Percentiles rank a stretch among this genome's conserved stretches.
Evolutionary conservation across 2,329 filamentous ascomycete genomes (phyloP).

Genomic region (Monosporascus sp.): DNA sequence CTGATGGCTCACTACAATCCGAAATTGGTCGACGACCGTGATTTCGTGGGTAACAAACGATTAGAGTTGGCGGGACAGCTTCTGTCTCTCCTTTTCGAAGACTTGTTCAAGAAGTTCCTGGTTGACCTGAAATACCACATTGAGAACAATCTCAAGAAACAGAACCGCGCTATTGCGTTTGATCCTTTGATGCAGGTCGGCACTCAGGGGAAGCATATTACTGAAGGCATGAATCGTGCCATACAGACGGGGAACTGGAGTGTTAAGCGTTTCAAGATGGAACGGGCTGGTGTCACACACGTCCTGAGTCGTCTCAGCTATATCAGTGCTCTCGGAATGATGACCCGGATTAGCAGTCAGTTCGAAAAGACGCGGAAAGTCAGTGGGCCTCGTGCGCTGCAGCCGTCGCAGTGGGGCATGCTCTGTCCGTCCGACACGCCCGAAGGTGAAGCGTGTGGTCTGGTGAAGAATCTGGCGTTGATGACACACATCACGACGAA

Average conservation of each 20-base stretch:
- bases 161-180: constrained; percentile 79
- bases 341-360: constrained; percentile 97
- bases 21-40: constrained; percentile 87
- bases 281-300: constrained; percentile 92
- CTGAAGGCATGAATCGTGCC: constrained; percentile 86
- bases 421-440: constrained; percentile 95
- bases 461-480: constrained; percentile 94
- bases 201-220: constrained; percentile 81
- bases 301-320: constrained; percentile 94
- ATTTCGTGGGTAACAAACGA: constrained; percentile 97
- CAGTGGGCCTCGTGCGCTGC: constrained; percentile 87
- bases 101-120: constrained; percentile 94
- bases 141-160: constrained; percentile 93
- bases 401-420: constrained; percentile 98
- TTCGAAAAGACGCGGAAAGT: constrained; percentile 99
- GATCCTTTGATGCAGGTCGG: constrained; percentile 82
- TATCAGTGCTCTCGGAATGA: constrained; percentile 96
- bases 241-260: constrained; percentile 98
- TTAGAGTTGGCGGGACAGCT: constrained; percentile 93
- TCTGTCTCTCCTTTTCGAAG: constrained; percentile 88
- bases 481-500: constrained; percentile 99
- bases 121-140: constrained; percentile 86
- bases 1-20: constrained; percentile 89
- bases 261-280: constrained; percentile 98
- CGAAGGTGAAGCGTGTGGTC: constrained; percentile 95